These are phyloP conservation scores for Ampelomyces quisqualis DNA, from an alignment of 2,329 filamentous ascomycete species.

Conservation along the genomic window DNA sequence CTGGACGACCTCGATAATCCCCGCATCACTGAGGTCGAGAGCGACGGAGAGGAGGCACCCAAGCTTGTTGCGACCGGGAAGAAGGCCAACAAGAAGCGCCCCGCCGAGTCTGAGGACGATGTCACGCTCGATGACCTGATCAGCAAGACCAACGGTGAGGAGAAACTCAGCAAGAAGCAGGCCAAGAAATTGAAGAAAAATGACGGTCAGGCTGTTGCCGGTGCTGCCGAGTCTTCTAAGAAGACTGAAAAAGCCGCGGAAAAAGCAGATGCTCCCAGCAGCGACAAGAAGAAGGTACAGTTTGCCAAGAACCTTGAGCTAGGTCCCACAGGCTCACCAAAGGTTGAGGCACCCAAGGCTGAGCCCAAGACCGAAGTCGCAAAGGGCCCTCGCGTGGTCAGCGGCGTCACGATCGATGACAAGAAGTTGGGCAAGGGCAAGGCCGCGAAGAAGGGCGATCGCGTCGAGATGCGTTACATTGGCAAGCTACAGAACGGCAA, in stretches of 20 bases:
- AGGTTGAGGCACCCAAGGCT: conserved; percentile 45
- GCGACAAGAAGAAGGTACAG: conserved; percentile 84
- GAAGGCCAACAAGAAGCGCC: conserved; percentile 80
- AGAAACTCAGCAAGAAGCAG: conserved; percentile 92
- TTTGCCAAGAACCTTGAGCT: conserved; percentile 99
- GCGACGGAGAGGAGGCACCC: conserved; percentile 69
- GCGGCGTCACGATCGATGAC: conserved; percentile 92
- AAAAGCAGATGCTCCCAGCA: conserved; percentile 52
- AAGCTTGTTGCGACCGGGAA: conserved; percentile 51
- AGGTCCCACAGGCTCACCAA: conserved; percentile 69
- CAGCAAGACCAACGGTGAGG: conserved; percentile 68
- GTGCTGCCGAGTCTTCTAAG: conserved; percentile 54
- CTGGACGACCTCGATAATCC: conserved; percentile 69
- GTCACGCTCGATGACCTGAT: conserved; percentile 79
- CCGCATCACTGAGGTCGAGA: conserved; percentile 79
- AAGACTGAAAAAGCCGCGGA: conserved; percentile 56
- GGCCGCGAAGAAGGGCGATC: conserved; percentile 85
- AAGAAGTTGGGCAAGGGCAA: conserved; percentile 87
- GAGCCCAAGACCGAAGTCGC: conserved; percentile 55
- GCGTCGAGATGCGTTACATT: conserved; percentile 93
- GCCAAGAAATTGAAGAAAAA: conserved; percentile 99
- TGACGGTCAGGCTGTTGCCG: conserved; percentile 76
- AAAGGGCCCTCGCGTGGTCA: conserved; percentile 69
- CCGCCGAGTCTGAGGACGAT: conserved; percentile 66
- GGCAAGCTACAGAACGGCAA: conserved; percentile 92